A percentile compares a stretch with the other conserved stretches of the same genome.
These are phyloP conservation scores for Salix viminalis DNA, from an alignment of 345 rosid species.

Conservation along the genomic window DNA sequence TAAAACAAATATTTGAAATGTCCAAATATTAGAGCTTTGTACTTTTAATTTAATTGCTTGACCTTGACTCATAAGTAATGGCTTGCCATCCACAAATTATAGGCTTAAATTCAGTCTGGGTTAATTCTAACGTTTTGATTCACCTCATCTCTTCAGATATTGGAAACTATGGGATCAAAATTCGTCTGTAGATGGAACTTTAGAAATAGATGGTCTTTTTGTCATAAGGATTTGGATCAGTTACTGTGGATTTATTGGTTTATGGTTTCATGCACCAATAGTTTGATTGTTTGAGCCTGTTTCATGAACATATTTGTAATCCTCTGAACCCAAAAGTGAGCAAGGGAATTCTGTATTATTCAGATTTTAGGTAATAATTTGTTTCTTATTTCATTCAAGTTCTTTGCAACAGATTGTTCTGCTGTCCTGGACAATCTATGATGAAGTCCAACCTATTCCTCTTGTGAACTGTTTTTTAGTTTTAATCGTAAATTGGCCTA, in stretches of 20 bases:
- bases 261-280: not conserved
- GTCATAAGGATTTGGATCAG: not conserved
- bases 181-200: not conserved
- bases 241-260: not conserved
- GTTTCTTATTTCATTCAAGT: not conserved
- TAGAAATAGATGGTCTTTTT: not conserved
- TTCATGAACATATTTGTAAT: not conserved
- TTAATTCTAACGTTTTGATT: not conserved
- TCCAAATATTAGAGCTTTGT: not conserved
- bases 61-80: not conserved
- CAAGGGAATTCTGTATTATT: not conserved
- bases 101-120: not conserved
- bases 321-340: not conserved
- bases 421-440: not conserved
- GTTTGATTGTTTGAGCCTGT: not conserved
- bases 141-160: not conserved
- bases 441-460: not conserved
- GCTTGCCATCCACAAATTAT: not conserved
- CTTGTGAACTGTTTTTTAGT: not conserved
- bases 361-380: not conserved
- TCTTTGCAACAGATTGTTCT: not conserved
- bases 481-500: conserved; percentile 3
- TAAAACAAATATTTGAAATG: not conserved
- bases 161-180: not conserved
- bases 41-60: not conserved